Evolutionary conservation across 2,329 filamentous ascomycete species (phyloP).

Genomic region (Nemania abortiva): DNA sequence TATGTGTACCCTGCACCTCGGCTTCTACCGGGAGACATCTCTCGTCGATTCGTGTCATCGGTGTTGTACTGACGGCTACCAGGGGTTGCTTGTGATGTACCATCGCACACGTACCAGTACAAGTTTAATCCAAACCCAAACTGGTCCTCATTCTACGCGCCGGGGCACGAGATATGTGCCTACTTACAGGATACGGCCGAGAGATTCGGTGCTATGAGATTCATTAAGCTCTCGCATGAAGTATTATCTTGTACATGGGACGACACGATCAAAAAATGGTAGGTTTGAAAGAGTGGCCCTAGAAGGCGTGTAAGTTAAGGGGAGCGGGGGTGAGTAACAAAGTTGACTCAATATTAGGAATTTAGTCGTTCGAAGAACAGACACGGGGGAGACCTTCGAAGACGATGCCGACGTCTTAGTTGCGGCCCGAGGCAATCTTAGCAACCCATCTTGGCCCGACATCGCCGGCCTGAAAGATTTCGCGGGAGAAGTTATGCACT

Average conservation of each 20-base stretch:
- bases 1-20: constrained; percentile 11
- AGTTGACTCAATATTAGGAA: constrained; percentile 46
- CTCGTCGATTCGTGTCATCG: background rate
- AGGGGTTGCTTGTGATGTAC: constrained; percentile 53
- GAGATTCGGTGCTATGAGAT: constrained; percentile 60
- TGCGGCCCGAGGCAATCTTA: constrained; percentile 58
- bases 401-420: constrained; percentile 58
- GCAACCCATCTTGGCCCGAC: constrained; percentile 58
- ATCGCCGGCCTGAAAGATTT: constrained; percentile 58
- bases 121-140: constrained; percentile 67
- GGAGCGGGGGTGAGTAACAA: background rate
- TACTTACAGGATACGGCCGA: constrained; percentile 63
- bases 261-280: constrained; percentile 56
- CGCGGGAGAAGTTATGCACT: constrained; percentile 60
- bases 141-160: constrained; percentile 66
- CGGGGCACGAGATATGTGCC: constrained; percentile 60
- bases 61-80: constrained; percentile 21
- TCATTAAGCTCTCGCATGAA: constrained; percentile 59
- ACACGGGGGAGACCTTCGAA: constrained; percentile 54
- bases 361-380: constrained; percentile 51
- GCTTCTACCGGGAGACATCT: background rate
- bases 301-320: background rate
- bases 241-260: constrained; percentile 59
- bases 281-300: background rate
- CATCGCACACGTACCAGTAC: constrained; percentile 67